phyloP scores from a whole-genome alignment of 495 filamentous ascomycete species.

The Talaromyces wortmannii region DNA sequence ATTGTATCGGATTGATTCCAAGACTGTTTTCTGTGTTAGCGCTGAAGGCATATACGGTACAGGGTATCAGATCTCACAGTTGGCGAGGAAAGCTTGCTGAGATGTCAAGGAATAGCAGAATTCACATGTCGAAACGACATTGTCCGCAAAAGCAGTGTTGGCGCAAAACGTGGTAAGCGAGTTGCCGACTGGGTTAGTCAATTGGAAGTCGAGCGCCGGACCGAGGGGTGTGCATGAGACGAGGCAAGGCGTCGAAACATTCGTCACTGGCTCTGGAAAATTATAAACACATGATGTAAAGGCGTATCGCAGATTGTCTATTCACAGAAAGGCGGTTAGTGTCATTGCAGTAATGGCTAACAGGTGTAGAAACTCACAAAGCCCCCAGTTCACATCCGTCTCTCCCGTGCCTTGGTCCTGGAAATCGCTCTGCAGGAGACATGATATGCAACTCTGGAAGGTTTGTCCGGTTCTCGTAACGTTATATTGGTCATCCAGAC shows the following conservation, averaged over 20 bases:
- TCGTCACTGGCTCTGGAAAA: slow-evolving; percentile 24
- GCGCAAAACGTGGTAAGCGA: slow-evolving; percentile 28
- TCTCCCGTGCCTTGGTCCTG: slow-evolving; percentile 35
- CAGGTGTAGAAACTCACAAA: slow-evolving; percentile 38
- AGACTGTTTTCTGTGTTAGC: slow-evolving; percentile 22
- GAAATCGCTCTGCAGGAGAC: slow-evolving; percentile 49
- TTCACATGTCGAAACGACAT: slow-evolving; percentile 34
- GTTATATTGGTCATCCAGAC: slow-evolving; percentile 43
- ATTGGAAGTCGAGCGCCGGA: slow-evolving; percentile 24
- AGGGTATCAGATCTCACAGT: slow-evolving; percentile 30
- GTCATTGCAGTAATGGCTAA: too few relatives aligned
- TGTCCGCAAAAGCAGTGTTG: slow-evolving; percentile 29
- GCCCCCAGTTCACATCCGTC: slow-evolving; percentile 52
- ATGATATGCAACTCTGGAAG: slow-evolving; percentile 54
- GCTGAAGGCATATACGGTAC: neutral
- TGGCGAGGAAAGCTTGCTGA: slow-evolving; percentile 38
- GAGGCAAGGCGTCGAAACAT: slow-evolving; percentile 34
- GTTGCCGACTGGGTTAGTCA: slow-evolving; percentile 17
- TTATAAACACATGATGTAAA: slow-evolving; percentile 39
- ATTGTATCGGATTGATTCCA: slow-evolving; percentile 42
- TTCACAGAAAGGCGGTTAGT: neutral
- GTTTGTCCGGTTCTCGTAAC: slow-evolving; percentile 31
- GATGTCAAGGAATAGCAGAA: slow-evolving; percentile 37
- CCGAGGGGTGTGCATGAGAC: slow-evolving; percentile 31
- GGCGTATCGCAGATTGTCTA: slow-evolving; percentile 46